phyloP scores from a whole-genome alignment of 306 rosid species.

The Castanopsis chinensis region DNA sequence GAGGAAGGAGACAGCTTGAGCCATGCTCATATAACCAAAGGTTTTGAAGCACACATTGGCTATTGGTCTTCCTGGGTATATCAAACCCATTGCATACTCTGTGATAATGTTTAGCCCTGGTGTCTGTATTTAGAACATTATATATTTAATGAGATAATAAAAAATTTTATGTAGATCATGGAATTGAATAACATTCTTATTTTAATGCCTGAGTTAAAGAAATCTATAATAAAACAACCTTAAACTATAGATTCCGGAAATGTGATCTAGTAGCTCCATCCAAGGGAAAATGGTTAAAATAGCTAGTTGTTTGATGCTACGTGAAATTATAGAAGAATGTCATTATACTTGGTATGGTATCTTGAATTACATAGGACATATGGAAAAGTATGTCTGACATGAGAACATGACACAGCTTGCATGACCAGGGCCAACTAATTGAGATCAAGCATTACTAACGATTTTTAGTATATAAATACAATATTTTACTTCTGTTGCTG shows the following conservation, averaged over 20 bases:
- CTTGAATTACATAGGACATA: neutral
- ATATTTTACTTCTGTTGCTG: neutral
- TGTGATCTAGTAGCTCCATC: neutral
- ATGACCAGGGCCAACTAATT: neutral
- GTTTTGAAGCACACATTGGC: conserved; percentile 94
- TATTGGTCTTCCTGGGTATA: conserved; percentile 75
- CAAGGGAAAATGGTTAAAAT: neutral
- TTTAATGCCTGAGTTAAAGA: neutral
- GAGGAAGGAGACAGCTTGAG: conserved; percentile 86
- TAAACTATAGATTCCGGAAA: neutral
- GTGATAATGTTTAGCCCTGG: conserved; percentile 81
- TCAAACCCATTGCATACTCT: conserved; percentile 75
- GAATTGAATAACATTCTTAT: neutral
- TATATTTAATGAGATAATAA: neutral
- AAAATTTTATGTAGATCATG: neutral
- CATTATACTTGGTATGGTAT: neutral
- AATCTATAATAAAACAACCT: neutral
- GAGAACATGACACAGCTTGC: neutral
- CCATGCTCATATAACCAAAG: conserved; percentile 73
- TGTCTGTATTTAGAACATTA: conserved; percentile 35
- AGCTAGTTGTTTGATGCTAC: neutral
- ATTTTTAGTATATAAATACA: neutral
- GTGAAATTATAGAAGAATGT: neutral
- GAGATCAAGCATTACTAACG: neutral
- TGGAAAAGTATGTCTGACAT: too few species aligned